Percentiles rank a stretch among this genome's conserved stretches.
phyloP scores from a whole-genome alignment of 441 rosid genomes.

The Gossypium davidsonii region DNA sequence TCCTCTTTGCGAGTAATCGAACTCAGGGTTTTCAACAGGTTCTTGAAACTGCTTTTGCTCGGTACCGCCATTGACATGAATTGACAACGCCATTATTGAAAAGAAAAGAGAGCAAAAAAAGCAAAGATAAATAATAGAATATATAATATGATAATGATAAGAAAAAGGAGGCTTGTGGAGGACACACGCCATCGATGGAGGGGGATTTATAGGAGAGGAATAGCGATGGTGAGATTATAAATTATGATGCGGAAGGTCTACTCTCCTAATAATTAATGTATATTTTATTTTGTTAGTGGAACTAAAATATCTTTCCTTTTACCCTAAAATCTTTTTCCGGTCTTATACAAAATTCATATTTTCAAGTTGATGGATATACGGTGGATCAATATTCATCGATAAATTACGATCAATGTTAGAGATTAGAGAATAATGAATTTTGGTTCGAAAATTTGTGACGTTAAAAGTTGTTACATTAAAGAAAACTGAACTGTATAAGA shows the following conservation, averaged over 20 bases:
- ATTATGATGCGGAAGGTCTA: neutral
- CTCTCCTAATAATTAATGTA: neutral
- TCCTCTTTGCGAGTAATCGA: neutral
- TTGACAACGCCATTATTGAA: constrained; percentile 19
- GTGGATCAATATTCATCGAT: too few relatives aligned
- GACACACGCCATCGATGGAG: constrained; percentile 24
- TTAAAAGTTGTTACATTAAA: too few relatives aligned
- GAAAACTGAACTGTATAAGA: too few relatives aligned
- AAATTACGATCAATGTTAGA: too few relatives aligned
- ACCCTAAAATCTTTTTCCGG: too few relatives aligned
- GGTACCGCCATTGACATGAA: neutral
- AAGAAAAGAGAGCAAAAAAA: neutral
- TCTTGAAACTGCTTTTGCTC: constrained; percentile 7
- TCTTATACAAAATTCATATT: too few relatives aligned
- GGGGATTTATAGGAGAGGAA: constrained; percentile 8
- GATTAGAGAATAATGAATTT: too few relatives aligned
- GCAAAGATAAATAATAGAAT: neutral
- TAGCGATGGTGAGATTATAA: neutral
- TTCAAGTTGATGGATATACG: too few relatives aligned
- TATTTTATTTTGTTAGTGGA: neutral
- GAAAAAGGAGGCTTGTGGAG: constrained; percentile 28
- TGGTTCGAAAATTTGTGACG: too few relatives aligned
- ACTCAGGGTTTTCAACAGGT: neutral
- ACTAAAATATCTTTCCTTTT: too few relatives aligned
- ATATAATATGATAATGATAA: neutral